Conservation (phyloP, 345 rosid genomes). For the Lepidium sativum region DNA sequence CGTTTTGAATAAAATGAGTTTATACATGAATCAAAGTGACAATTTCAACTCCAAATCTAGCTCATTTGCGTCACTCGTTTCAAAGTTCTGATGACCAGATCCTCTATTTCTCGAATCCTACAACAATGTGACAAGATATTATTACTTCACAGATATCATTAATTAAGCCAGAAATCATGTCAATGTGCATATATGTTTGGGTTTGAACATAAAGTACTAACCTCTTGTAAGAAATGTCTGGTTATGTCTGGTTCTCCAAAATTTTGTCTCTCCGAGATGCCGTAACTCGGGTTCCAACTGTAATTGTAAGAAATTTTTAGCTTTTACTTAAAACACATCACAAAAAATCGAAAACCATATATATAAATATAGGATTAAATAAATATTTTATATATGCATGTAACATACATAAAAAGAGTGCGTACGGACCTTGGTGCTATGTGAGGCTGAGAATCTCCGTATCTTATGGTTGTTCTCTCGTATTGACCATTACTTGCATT, state of each 20-base stretch:
- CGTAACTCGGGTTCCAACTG: conserved; percentile 62
- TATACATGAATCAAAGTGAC: conserved; percentile 35
- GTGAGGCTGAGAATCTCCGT: conserved; percentile 50
- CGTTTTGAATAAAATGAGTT: not conserved
- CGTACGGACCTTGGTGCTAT: conserved; percentile 41
- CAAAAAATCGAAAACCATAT: not conserved
- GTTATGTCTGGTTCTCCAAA: conserved; percentile 52
- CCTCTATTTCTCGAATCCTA: conserved; percentile 51
- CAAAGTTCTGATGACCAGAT: conserved; percentile 58
- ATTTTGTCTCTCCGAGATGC: conserved; percentile 48
- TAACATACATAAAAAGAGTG: not conserved
- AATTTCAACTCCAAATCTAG: conserved; percentile 87
- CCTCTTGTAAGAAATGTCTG: conserved; percentile 64
- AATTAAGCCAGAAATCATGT: not conserved
- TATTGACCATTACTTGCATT: conserved; percentile 41
- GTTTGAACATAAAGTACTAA: conserved; percentile 5
- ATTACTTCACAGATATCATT: not conserved
- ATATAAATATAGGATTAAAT: not conserved
- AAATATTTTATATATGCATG: not conserved
- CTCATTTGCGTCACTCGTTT: conserved; percentile 64
- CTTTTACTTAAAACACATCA: not conserved
- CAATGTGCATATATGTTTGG: not conserved
- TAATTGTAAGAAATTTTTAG: not conserved
- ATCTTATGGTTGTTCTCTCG: conserved; percentile 54
- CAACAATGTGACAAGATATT: not conserved